These are phyloP conservation scores for Candida glucosophila DNA, from an alignment of 1,139 yeast genomes.

Conservation along the genomic window DNA sequence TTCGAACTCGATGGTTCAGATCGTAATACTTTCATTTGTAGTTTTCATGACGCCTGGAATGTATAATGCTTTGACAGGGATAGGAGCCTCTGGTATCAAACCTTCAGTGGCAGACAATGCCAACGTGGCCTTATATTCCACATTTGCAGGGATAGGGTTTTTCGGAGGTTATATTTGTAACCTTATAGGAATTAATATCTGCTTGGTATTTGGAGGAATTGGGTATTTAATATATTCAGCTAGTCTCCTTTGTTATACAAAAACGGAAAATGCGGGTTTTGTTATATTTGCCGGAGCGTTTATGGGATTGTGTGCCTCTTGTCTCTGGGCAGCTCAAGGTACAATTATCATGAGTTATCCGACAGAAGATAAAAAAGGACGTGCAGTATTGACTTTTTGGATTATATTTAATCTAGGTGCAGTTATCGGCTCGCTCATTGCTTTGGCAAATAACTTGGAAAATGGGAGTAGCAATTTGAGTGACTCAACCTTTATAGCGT, in stretches of 20 bases:
- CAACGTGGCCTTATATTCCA: constrained; percentile 45
- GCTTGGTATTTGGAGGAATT: constrained; percentile 44
- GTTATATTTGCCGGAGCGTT: constrained; percentile 53
- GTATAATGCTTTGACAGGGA: constrained; percentile 49
- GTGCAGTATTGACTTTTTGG: constrained; percentile 52
- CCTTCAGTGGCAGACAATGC: constrained; percentile 41
- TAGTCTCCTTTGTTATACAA: constrained; percentile 40
- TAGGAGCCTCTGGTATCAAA: constrained; percentile 42
- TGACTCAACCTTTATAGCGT: constrained; percentile 51
- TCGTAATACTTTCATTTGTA: constrained; percentile 40
- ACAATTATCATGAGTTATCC: constrained; percentile 51
- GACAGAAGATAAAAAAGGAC: constrained; percentile 46
- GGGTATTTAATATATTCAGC: constrained; percentile 52
- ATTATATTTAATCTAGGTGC: constrained; percentile 57
- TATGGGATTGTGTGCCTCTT: constrained; percentile 50
- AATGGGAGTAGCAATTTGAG: constrained; percentile 29
- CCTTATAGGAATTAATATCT: constrained; percentile 38
- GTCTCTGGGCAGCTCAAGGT: constrained; percentile 58
- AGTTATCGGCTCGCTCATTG: constrained; percentile 48
- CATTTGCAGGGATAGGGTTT: constrained; percentile 52
- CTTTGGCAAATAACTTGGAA: constrained; percentile 43
- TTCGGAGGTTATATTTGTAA: constrained; percentile 55
- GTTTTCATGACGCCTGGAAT: constrained; percentile 51
- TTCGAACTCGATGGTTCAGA: constrained; percentile 37
- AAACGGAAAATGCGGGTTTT: constrained; percentile 42